Conservation (phyloP, 306 rosid species). For the Cucurbita moschata region DNA sequence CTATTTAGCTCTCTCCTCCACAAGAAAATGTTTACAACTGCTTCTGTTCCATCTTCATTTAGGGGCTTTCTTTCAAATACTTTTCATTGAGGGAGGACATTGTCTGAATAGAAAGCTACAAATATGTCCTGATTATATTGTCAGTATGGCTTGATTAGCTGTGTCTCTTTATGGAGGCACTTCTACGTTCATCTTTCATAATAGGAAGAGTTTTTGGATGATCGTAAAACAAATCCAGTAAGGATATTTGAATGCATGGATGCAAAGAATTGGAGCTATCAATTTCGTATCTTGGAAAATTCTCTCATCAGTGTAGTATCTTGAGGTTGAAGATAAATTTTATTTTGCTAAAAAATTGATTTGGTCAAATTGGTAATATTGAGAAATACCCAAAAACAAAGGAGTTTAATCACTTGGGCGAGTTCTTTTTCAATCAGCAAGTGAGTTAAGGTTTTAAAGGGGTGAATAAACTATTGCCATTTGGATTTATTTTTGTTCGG, state of each 20-base stretch:
- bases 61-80: not conserved
- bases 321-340: not conserved
- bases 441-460: not conserved
- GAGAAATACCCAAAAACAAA: not conserved
- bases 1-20: not conserved
- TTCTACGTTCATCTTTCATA: too few relatives aligned
- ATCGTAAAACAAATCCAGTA: not conserved
- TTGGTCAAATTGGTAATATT: too few relatives aligned
- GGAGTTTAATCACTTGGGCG: not conserved
- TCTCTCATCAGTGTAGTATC: not conserved
- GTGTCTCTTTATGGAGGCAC: too few relatives aligned
- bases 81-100: not conserved
- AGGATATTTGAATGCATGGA: not conserved
- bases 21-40: not conserved
- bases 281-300: not conserved
- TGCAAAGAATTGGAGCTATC: not conserved
- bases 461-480: not conserved
- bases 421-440: not conserved
- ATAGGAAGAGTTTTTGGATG: not conserved
- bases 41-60: not conserved
- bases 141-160: too few relatives aligned
- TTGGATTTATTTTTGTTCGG: not conserved
- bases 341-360: too few relatives aligned
- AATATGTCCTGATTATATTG: not conserved
- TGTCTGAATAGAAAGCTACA: not conserved